Conservation (phyloP, 257 asterid genomes). For the Nicotiana obtusifolia region DNA sequence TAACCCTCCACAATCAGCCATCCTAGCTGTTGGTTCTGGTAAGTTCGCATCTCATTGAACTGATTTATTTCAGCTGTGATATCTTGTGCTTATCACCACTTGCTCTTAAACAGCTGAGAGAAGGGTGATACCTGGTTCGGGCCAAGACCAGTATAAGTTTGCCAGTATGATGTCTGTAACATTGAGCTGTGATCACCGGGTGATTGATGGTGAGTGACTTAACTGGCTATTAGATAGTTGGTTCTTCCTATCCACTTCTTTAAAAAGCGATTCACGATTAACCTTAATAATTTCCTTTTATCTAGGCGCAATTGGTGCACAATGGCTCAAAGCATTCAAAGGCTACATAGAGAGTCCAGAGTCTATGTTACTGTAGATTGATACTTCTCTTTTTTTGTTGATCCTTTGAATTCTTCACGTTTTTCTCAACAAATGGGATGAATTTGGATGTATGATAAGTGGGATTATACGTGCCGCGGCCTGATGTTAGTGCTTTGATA, state of each 20-base stretch:
- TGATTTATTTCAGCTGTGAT: neutral
- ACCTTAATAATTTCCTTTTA: neutral
- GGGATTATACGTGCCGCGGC: neutral
- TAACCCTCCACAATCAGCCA: constrained; percentile 94
- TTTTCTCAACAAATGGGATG: constrained; percentile 11
- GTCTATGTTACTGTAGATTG: constrained; percentile 67
- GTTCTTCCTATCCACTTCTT: neutral
- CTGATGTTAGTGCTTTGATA: neutral
- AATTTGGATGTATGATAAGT: constrained; percentile 10
- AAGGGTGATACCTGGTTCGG: constrained; percentile 71
- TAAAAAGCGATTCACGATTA: neutral
- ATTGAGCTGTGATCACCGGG: constrained; percentile 96
- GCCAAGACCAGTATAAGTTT: constrained; percentile 56
- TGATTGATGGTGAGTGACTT: constrained; percentile 72
- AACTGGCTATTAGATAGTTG: neutral
- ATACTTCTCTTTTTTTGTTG: neutral
- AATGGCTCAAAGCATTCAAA: constrained; percentile 96
- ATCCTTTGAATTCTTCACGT: constrained; percentile 9
- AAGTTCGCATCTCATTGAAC: constrained; percentile 14
- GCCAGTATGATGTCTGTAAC: constrained; percentile 73
- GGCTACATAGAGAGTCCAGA: constrained; percentile 95
- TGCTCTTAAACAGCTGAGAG: constrained; percentile 68
- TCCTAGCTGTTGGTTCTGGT: constrained; percentile 96
- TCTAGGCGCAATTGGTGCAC: constrained; percentile 95
- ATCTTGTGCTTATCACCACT: constrained; percentile 7